Base-by-base conservation (phyloP, 2,329 filamentous ascomycete species). In the Aspergillus spinulosporus region DNA sequence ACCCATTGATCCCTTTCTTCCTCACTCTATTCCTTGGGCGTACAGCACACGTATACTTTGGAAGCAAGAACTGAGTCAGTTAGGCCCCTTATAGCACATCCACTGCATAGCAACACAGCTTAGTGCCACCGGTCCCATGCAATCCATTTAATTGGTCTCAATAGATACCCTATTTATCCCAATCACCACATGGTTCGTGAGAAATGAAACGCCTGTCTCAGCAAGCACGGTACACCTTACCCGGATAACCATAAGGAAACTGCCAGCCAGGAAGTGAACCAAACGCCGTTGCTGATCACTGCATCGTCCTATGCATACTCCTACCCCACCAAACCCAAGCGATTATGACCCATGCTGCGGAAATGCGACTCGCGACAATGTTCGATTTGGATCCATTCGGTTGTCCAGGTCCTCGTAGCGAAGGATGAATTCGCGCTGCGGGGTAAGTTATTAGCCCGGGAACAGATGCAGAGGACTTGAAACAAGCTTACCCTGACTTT, bases 321-420 rank as follows among this genome's bases (percentile, higher is more conserved):
- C 61, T 52, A 55, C 32, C 34, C 11, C 34, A 4, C 34, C 34
- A 37, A 21, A 21, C 21, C 6, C 32, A 58, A 49, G 62, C 54
- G 53, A 56, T 69, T 64, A 74, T 70, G 72, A 74, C 59, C 67
- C 66, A 47, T 72, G 71, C 44, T 68, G 72, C 15, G 74, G 65
- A 45, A 74, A 74, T 31, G 67, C 67, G 54, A 72, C 69, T 31
- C 73, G 72, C 47, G 67, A 62, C 40, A 74, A 62, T 29, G 64
- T 66, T 29, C 75, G 66, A 49, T 69, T 72, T 32, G 72, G 71
- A 53, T 77, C 75, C 58, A 77, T 66, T 46, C 74, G 70, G 66
- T 79, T 79, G 60, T 80, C 78, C 62, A 80, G 64, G 63, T 78
- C 77, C 60, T 78, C 76, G 57, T 80, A 80, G 50, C 76, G 74